Conservation (phyloP, 2,329 filamentous ascomycete genomes). For the Claviceps cyperi region DNA sequence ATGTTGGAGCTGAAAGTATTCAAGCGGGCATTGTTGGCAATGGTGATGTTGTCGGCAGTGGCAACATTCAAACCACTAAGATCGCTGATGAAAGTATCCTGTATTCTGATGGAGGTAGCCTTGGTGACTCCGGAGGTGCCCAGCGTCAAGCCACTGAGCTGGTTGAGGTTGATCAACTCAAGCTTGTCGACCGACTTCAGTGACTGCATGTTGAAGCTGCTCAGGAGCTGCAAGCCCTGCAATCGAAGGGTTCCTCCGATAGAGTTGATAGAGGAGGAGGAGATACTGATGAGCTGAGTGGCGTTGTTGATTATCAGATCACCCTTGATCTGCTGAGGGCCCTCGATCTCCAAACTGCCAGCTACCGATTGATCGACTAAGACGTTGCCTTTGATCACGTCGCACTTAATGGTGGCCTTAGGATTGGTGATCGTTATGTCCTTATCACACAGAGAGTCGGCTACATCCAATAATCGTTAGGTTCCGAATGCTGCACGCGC, state of each 20-base stretch:
- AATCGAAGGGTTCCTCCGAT: slow-evolving; percentile 62
- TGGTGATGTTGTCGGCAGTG: slow-evolving; percentile 56
- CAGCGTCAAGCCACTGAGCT: slow-evolving; percentile 34
- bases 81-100: slow-evolving; percentile 70
- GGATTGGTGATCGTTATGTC: slow-evolving; percentile 52
- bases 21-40: slow-evolving; percentile 84
- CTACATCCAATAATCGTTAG: slow-evolving; percentile 1
- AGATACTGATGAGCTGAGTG: slow-evolving; percentile 43
- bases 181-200: slow-evolving; percentile 55
- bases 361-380: slow-evolving; percentile 43
- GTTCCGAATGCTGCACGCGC: not conserved
- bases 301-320: slow-evolving; percentile 48
- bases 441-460: slow-evolving; percentile 25
- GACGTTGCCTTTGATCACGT: slow-evolving; percentile 54
- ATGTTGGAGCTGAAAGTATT: slow-evolving; percentile 63
- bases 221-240: slow-evolving; percentile 52
- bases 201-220: slow-evolving; percentile 47
- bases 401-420: slow-evolving; percentile 49
- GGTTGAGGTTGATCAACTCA: slow-evolving; percentile 56
- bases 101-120: slow-evolving; percentile 56
- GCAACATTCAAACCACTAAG: slow-evolving; percentile 71
- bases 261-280: slow-evolving; percentile 42
- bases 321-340: slow-evolving; percentile 41
- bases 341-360: slow-evolving; percentile 46
- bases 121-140: slow-evolving; percentile 44